phyloP scores from a whole-genome alignment of 495 filamentous ascomycete species.

The Penicillium ucsense region DNA sequence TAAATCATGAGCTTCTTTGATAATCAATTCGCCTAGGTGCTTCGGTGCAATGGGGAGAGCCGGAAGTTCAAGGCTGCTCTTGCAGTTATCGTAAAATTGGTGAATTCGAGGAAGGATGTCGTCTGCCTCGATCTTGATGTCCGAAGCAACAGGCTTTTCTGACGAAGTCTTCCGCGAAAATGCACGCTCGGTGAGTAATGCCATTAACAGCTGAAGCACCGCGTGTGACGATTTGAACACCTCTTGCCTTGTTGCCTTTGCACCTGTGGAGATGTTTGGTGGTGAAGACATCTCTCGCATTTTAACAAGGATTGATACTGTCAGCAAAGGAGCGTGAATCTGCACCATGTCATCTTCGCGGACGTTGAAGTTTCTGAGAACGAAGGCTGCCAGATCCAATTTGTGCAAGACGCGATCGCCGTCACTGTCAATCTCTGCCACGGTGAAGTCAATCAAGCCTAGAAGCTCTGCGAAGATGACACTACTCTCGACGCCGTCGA shows the following conservation, averaged over 20 bases:
- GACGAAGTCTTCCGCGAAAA: constrained; percentile 42
- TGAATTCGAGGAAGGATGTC: constrained; percentile 52
- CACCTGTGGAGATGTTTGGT: constrained; percentile 1
- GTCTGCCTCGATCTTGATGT: constrained; percentile 15
- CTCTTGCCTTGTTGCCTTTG: constrained; percentile 10
- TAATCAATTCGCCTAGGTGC: constrained; percentile 48
- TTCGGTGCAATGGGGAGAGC: constrained; percentile 48
- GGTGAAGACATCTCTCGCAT: constrained; percentile 21
- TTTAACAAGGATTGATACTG: constrained; percentile 56
- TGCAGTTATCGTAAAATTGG: constrained; percentile 50
- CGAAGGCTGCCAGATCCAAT: constrained; percentile 69
- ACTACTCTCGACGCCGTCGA: constrained; percentile 90
- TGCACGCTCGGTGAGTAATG: constrained; percentile 60
- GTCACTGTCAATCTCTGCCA: constrained; percentile 23
- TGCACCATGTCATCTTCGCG: constrained; percentile 92
- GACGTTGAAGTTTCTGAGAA: constrained; percentile 82
- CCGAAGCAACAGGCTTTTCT: constrained; percentile 12
- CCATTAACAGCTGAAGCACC: constrained; percentile 28
- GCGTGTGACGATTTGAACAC: constrained; percentile 21
- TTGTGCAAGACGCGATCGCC: constrained; percentile 35
- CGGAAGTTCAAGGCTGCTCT: constrained; percentile 33
- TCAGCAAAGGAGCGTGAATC: constrained; percentile 69
- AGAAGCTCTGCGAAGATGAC: constrained; percentile 85
- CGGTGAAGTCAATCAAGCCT: constrained; percentile 29
- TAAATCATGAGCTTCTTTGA: constrained; percentile 49